A percentile compares a stretch with the other conserved stretches of the same genome.
Evolutionary conservation across 208 protist genomes (phyloP).

Genomic region (Ichthyophonus hoferi): DNA sequence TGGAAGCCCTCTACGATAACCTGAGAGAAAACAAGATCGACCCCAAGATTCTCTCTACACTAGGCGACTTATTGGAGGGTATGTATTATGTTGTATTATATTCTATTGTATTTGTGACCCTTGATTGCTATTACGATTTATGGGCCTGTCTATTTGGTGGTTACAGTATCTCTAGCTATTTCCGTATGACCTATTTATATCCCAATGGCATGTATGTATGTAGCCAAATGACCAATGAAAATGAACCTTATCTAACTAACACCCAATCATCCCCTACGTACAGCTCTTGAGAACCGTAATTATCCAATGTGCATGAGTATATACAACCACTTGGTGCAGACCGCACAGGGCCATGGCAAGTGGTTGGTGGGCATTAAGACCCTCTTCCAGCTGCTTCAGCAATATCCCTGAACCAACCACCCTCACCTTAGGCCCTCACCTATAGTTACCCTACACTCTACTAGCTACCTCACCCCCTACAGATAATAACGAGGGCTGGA

Average conservation of each 20-base stretch:
- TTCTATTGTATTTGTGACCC: too few species aligned
- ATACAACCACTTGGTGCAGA: not conserved
- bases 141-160: too few species aligned
- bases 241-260: not conserved
- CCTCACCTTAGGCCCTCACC: too few species aligned
- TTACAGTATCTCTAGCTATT: too few species aligned
- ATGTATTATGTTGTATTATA: too few species aligned
- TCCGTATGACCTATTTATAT: too few species aligned
- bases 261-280: not conserved
- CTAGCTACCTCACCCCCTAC: too few species aligned
- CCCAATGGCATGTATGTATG: too few species aligned
- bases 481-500: too few species aligned
- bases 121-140: too few species aligned
- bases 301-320: not conserved
- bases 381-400: slow-evolving; percentile 17
- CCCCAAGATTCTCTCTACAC: not conserved
- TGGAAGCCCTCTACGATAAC: slow-evolving; percentile 13
- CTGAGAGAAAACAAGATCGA: not conserved
- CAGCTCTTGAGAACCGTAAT: not conserved
- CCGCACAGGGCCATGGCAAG: not conserved
- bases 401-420: not conserved
- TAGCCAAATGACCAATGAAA: too few species aligned
- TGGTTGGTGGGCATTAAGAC: slow-evolving; percentile 17
- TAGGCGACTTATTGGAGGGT: not conserved
- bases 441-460: too few species aligned